These are phyloP conservation scores for Pseudogymnoascus sp. DNA, from an alignment of 2,329 filamentous ascomycete species.

Conservation along the genomic window DNA sequence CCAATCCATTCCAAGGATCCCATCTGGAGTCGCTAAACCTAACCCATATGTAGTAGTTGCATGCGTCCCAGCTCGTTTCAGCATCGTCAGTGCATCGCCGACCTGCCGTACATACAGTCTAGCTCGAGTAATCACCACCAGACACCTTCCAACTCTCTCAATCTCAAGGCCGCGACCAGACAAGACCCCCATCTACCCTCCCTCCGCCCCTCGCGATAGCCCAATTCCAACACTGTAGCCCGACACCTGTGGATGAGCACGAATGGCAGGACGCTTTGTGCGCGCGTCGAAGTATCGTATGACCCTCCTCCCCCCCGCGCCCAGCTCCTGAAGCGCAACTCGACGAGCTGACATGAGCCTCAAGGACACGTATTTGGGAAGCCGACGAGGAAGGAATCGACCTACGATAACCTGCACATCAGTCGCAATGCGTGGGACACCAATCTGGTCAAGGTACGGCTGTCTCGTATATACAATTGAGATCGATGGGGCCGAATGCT, in stretches of 20 bases:
- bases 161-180: neutral
- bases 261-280: conserved; percentile 65
- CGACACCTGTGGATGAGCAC: conserved; percentile 9
- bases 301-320: conserved; percentile 23
- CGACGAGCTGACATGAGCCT: neutral
- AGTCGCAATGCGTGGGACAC: conserved; percentile 99
- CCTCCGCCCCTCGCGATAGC: neutral
- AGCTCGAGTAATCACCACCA: neutral
- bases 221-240: neutral
- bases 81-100: neutral
- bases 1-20: neutral
- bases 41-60: neutral
- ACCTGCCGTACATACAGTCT: neutral
- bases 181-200: neutral
- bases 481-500: conserved; percentile 12
- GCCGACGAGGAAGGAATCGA: conserved; percentile 90
- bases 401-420: conserved; percentile 96
- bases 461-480: neutral
- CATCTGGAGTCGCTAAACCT: neutral
- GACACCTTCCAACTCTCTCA: neutral
- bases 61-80: neutral
- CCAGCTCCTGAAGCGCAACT: conserved; percentile 15
- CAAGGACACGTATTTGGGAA: conserved; percentile 97
- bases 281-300: conserved; percentile 66
- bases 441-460: conserved; percentile 82